These are phyloP conservation scores for Neurospora sp. DNA, from an alignment of 2,329 filamentous ascomycete species.

Conservation along the genomic window DNA sequence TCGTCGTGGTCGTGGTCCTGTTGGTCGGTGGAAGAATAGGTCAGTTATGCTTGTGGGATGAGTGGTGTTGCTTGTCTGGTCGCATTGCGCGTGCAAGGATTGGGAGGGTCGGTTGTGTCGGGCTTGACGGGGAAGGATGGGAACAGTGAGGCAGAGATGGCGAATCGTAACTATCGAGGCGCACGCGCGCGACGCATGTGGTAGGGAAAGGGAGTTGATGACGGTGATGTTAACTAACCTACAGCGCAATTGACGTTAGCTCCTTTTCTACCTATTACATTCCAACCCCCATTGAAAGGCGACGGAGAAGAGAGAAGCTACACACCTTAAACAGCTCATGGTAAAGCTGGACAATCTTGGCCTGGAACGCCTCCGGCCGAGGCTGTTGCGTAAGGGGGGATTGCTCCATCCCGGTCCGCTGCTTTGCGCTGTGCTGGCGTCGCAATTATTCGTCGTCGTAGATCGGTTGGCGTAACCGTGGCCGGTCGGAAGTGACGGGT, in stretches of 20 bases:
- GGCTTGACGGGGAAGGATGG: not conserved
- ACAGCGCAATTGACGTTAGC: not conserved
- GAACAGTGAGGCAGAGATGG: not conserved
- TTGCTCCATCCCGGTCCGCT: conserved; percentile 56
- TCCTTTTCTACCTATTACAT: not conserved
- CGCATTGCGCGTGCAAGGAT: not conserved
- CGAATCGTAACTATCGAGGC: not conserved
- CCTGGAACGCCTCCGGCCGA: conserved; percentile 82
- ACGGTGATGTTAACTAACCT: not conserved
- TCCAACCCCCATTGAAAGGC: not conserved
- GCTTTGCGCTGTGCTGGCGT: not conserved
- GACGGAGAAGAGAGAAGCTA: not conserved
- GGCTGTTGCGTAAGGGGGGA: conserved; percentile 91
- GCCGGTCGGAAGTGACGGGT: too few species aligned
- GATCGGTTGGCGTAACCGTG: not conserved
- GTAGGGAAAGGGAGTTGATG: not conserved
- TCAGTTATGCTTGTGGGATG: not conserved
- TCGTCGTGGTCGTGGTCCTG: conserved; percentile 58
- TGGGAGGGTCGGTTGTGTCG: not conserved
- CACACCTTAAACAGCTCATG: conserved; percentile 68
- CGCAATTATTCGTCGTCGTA: not conserved
- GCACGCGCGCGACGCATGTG: not conserved
- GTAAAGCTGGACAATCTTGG: conserved; percentile 88
- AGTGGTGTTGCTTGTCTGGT: not conserved
- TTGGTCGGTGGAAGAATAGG: not conserved